Conservation (phyloP, 257 asterid genomes). For the Salvia miltiorrhiza region DNA sequence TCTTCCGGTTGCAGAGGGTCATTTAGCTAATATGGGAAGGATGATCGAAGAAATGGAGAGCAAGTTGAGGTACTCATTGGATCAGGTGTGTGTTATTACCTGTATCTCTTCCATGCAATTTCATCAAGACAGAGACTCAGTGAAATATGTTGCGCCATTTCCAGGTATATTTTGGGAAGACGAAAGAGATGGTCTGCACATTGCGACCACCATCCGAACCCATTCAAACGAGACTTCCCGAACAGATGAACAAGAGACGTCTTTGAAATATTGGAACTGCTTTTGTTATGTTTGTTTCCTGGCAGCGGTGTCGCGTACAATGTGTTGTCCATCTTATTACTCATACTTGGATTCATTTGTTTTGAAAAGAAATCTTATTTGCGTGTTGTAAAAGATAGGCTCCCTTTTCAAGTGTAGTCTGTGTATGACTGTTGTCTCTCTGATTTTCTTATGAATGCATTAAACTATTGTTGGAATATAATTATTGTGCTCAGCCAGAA, state of each 20-base stretch:
- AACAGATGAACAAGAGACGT: conserved; percentile 32
- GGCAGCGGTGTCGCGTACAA: background rate
- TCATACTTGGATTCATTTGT: background rate
- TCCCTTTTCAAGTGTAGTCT: background rate
- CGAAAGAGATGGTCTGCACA: conserved; percentile 98
- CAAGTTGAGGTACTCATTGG: conserved; percentile 89
- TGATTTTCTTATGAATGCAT: background rate
- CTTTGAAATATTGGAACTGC: background rate
- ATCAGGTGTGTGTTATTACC: conserved; percentile 52
- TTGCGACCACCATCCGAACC: conserved; percentile 88
- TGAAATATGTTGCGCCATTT: background rate
- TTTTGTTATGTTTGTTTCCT: background rate
- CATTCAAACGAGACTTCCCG: conserved; percentile 63
- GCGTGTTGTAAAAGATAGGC: background rate
- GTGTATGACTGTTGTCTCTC: background rate
- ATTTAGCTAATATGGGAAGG: conserved; percentile 92
- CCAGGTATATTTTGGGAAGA: conserved; percentile 98
- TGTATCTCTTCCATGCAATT: background rate
- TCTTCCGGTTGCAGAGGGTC: conserved; percentile 79
- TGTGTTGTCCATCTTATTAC: background rate
- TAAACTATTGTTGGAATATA: background rate
- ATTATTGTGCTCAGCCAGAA: background rate
- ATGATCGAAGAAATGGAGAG: conserved; percentile 99
- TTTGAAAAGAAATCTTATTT: background rate
- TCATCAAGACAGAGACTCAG: background rate